A percentile compares a stretch with the other conserved stretches of the same genome.
Evolutionary conservation across 2,329 filamentous ascomycete species (phyloP).

Genomic region (Calonectria pteridis): DNA sequence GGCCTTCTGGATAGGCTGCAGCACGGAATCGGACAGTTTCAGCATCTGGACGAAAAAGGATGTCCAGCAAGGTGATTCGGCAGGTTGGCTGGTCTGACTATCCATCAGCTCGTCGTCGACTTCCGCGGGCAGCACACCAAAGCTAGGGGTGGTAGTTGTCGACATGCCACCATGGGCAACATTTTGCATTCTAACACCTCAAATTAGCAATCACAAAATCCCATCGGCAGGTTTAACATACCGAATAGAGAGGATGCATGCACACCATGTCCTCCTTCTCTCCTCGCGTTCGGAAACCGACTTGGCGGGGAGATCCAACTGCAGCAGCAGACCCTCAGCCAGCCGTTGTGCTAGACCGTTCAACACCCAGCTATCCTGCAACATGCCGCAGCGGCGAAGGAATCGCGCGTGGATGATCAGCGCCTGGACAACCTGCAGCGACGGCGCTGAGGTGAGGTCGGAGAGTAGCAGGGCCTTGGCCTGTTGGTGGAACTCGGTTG

Average conservation of each 20-base stretch:
- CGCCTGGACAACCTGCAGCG: slow-evolving; percentile 41
- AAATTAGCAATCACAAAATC: neutral
- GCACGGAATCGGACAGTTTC: slow-evolving; percentile 35
- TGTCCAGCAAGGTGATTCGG: slow-evolving; percentile 35
- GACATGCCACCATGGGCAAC: slow-evolving; percentile 27
- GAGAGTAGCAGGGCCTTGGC: slow-evolving; percentile 39
- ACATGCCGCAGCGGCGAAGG: slow-evolving; percentile 32
- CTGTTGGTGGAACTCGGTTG: slow-evolving; percentile 42
- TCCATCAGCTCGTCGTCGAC: slow-evolving; percentile 43
- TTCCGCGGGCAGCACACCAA: slow-evolving; percentile 38
- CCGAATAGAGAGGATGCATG: slow-evolving; percentile 38
- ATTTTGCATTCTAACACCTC: slow-evolving; percentile 35
- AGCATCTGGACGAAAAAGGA: slow-evolving; percentile 41
- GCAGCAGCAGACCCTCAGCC: slow-evolving; percentile 40
- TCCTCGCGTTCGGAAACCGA: slow-evolving; percentile 39
- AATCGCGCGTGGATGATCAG: slow-evolving; percentile 41
- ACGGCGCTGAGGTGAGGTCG: slow-evolving; percentile 38
- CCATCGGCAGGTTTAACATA: neutral
- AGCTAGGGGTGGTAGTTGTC: slow-evolving; percentile 4
- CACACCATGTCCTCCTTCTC: slow-evolving; percentile 42
- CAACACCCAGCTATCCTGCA: slow-evolving; percentile 42
- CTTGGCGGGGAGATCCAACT: slow-evolving; percentile 40
- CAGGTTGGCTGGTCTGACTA: slow-evolving; percentile 27
- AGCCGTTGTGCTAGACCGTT: slow-evolving; percentile 41
- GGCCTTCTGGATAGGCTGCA: slow-evolving; percentile 36